Conservation (phyloP, 352 stramenopile species). For the Phytophthora megakarya region DNA sequence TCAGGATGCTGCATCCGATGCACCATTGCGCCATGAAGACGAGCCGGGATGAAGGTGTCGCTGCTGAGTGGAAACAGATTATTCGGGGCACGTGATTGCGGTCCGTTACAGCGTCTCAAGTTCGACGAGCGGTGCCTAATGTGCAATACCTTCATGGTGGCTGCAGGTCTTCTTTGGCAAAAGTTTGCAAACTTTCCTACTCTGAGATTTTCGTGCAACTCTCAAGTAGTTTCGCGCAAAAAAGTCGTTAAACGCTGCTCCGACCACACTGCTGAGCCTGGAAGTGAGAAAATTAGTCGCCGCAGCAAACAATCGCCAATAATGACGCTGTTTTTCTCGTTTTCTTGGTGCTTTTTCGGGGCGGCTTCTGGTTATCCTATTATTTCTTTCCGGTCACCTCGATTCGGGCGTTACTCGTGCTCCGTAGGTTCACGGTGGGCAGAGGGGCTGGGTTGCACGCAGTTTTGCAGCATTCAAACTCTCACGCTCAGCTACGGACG, state of each 20-base stretch:
- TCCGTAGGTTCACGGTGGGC: slow-evolving; percentile 22
- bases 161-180: not conserved
- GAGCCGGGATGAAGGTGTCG: slow-evolving; percentile 16
- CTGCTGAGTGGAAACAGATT: slow-evolving; percentile 30
- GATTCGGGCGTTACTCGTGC: slow-evolving; percentile 30
- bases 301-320: slow-evolving; percentile 12
- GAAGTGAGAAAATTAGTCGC: slow-evolving; percentile 15
- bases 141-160: not conserved
- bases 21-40: slow-evolving; percentile 20
- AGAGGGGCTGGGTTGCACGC: not conserved
- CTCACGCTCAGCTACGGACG: slow-evolving; percentile 24
- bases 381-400: slow-evolving; percentile 12
- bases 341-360: slow-evolving; percentile 31
- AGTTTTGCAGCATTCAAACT: slow-evolving; percentile 37
- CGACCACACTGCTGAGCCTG: not conserved
- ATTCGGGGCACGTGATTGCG: slow-evolving; percentile 29
- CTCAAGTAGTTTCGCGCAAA: slow-evolving; percentile 15
- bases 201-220: not conserved
- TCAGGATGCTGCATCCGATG: not conserved
- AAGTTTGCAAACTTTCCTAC: not conserved
- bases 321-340: slow-evolving; percentile 19
- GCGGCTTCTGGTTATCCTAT: slow-evolving; percentile 21
- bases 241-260: slow-evolving; percentile 11
- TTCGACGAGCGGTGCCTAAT: slow-evolving; percentile 1
- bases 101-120: slow-evolving; percentile 22